Evolutionary conservation across 371 early-diverging fungal species (phyloP).

Genomic region (Mucor lusitanicus): DNA sequence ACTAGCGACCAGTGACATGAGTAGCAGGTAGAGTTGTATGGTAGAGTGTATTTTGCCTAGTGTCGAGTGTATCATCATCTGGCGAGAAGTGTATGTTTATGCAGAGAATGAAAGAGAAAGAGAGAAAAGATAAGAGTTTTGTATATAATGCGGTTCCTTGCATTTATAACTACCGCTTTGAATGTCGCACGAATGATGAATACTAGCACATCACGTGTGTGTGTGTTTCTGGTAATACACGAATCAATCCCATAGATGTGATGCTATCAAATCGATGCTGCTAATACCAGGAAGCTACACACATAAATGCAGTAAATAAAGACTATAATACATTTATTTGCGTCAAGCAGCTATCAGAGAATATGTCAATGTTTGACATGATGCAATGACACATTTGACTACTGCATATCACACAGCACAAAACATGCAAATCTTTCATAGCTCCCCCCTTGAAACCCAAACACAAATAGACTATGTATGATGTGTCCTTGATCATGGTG

Average conservation of each 20-base stretch:
- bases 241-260: not conserved
- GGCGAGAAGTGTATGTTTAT: not conserved
- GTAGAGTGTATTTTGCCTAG: not conserved
- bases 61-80: not conserved
- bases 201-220: not conserved
- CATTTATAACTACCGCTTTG: not conserved
- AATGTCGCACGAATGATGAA: not conserved
- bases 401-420: not conserved
- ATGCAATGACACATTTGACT: not conserved
- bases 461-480: not conserved
- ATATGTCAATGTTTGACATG: not conserved
- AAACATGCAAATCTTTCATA: not conserved
- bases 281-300: not conserved
- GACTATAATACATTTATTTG: no score
- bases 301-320: not conserved
- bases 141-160: not conserved
- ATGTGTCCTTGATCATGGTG: no score
- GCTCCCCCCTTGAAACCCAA: not conserved
- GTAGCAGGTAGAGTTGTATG: not conserved
- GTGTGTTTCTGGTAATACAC: not conserved
- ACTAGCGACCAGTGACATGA: not conserved
- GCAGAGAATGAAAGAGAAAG: not conserved
- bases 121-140: not conserved
- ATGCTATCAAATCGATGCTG: not conserved
- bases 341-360: not conserved